Percentiles rank a stretch among this genome's conserved stretches.
Conservation (phyloP, 2,329 filamentous ascomycete species). For the Fragosphaeria purpurea region DNA sequence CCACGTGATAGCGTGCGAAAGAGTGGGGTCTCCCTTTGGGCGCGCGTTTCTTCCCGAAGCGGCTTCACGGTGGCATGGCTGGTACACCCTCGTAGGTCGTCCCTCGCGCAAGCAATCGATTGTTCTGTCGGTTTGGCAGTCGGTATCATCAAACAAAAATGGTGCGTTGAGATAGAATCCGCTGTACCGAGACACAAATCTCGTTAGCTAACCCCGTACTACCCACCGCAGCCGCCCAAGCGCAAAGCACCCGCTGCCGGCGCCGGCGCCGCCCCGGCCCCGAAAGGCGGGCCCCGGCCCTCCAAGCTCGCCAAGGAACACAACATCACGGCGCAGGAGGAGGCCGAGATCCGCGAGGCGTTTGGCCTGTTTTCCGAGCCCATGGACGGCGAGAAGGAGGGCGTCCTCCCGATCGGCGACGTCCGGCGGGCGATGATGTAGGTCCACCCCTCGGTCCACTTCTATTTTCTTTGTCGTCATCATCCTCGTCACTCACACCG, state of each 20-base stretch:
- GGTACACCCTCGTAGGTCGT: no score
- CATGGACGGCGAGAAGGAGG: conserved; percentile 61
- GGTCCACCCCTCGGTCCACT: conserved; percentile 17
- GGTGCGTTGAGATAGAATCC: no score
- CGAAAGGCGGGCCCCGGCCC: conserved; percentile 39
- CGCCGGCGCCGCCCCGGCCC: conserved; percentile 20
- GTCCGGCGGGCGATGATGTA: conserved; percentile 66
- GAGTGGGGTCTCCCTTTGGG: no score
- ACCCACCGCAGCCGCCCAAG: conserved; percentile 37
- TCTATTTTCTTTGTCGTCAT: not conserved
- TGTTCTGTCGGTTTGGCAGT: no score
- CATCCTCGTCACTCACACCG: not conserved
- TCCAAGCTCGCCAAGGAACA: conserved; percentile 91
- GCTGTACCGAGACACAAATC: no score
- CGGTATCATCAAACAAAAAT: no score
- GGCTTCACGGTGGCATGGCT: no score
- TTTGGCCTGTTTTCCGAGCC: conserved; percentile 72
- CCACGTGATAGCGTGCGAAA: no score
- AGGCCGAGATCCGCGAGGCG: conserved; percentile 83
- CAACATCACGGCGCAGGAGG: conserved; percentile 72
- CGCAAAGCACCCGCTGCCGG: conserved; percentile 31
- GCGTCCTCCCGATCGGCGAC: conserved; percentile 57
- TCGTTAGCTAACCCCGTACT: no score
- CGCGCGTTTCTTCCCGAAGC: no score
- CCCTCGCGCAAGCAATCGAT: no score